Evolutionary conservation across 2,329 filamentous ascomycete genomes (phyloP).

Genomic region (Aureobasidium sp.): DNA sequence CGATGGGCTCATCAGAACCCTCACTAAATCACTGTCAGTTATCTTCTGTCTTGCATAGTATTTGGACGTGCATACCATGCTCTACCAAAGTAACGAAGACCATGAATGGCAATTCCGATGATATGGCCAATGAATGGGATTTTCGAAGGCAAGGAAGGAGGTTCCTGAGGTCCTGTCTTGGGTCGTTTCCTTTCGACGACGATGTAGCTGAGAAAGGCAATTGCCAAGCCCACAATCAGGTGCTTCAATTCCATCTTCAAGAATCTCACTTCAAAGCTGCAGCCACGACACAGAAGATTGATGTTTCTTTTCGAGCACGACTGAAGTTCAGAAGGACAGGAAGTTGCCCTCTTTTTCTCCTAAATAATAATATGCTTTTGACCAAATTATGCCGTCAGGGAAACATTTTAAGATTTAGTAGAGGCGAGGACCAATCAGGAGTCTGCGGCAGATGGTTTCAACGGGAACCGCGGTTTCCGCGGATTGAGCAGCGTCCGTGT

Average conservation of each 20-base stretch:
- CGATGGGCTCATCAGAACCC: conserved; percentile 1
- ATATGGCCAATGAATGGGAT: conserved; percentile 11
- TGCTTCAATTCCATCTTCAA: conserved; percentile 6
- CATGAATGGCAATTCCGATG: conserved; percentile 1
- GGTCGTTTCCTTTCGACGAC: not conserved
- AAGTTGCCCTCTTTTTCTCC: not conserved
- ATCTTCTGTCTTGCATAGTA: not conserved
- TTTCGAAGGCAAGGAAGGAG: not conserved
- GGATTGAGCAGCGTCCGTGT: not conserved
- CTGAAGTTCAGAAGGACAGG: too few species aligned
- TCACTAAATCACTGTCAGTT: not conserved
- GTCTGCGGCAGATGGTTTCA: not conserved
- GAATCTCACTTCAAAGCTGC: too few species aligned
- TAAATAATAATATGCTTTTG: not conserved
- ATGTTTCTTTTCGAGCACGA: too few species aligned
- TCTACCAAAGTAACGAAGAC: conserved; percentile 4
- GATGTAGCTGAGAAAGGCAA: conserved; percentile 4
- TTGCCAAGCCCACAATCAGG: not conserved
- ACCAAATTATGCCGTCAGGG: not conserved
- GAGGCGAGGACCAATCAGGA: not conserved
- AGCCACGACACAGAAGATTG: not conserved
- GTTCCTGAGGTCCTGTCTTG: not conserved
- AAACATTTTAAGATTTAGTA: not conserved
- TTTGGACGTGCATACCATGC: not conserved
- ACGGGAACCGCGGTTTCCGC: not conserved